Base-by-base conservation (phyloP, 441 rosid genomes). In the Rhodomyrtus psidioides region DNA sequence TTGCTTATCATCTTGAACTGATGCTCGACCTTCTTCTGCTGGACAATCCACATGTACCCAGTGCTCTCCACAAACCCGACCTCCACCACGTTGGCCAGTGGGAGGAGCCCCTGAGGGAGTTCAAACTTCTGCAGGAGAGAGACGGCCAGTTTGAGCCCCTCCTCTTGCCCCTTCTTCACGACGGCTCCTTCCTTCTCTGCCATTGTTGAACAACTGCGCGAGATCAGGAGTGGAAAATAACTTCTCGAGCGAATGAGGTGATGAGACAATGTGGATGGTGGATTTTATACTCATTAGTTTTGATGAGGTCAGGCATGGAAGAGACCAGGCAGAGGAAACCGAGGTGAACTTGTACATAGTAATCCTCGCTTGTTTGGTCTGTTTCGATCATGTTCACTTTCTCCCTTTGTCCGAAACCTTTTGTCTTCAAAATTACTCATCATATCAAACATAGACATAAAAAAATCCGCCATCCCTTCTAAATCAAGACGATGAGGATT, bases 11-110 rank as follows among this genome's bases (percentile, higher is more conserved):
- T 90, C 88, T 91, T 89, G 91, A 92, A 92, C 79, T 83, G 90
- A 84, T 92, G 94, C 83, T 92, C 91, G 6, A 91, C 90, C 85
- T 91, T 91, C 88, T 91, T 89, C 86, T 90, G 87, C 86, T 92
- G 95, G 87, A 84, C 53, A 34, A 93, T 92, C 94, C 95, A 93
- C 93, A 92, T 90, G 92, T 90, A 91, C 4, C 94, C 94, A 2
- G 90, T 91, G 30, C 55, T 57, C 89, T 81, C 89, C 51, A 92
- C 93, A 49, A 86, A 92, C 51, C 95, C 95, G 53, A 90, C 93
- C 88, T 94, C 93, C 12, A 90, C 87, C 82, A 92, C 91, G 44
- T 90, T 88, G 55, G 86, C 94, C 49, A 93, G 88, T 24, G 96
- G 95, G 57, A 93, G 90, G 62, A 94, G 94, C 56, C 94, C 95